Percentiles rank a stretch among this genome's conserved stretches.
Evolutionary conservation across 2,329 filamentous ascomycete species (phyloP).

Genomic region (Gremmenia infestans): DNA sequence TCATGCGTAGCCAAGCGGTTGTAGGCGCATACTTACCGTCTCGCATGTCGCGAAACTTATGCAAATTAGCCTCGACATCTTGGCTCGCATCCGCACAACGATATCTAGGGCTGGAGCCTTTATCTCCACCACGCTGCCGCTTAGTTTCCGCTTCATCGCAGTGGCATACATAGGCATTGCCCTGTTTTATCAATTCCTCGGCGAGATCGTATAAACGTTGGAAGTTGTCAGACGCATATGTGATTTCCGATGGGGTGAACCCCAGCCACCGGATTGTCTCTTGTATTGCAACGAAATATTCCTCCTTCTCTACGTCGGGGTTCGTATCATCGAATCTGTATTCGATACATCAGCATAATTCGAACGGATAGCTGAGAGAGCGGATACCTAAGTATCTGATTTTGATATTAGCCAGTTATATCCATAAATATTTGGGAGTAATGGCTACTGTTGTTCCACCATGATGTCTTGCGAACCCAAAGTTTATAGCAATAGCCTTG

Average conservation of each 20-base stretch:
- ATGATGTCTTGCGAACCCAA: conserved; percentile 81
- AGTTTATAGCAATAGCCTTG: conserved; percentile 94
- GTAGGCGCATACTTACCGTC: conserved; percentile 79
- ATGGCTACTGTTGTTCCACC: conserved; percentile 49
- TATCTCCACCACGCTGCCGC: conserved; percentile 71
- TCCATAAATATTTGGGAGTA: conserved; percentile 26
- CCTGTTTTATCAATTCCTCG: conserved; percentile 70
- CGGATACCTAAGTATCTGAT: neutral
- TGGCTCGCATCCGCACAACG: conserved; percentile 74
- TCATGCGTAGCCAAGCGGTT: conserved; percentile 84
- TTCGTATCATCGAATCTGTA: conserved; percentile 88
- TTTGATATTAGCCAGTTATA: neutral
- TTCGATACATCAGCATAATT: conserved; percentile 41
- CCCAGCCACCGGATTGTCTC: conserved; percentile 76
- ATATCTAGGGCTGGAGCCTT: conserved; percentile 54
- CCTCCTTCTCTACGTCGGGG: conserved; percentile 81
- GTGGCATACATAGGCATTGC: conserved; percentile 75
- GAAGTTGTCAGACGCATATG: conserved; percentile 82
- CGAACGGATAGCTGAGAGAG: neutral
- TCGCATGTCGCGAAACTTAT: conserved; percentile 75
- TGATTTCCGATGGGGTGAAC: conserved; percentile 71
- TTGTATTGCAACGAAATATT: conserved; percentile 77
- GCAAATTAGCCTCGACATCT: conserved; percentile 45
- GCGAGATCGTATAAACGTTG: conserved; percentile 75
- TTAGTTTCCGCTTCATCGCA: conserved; percentile 76